Evolutionary conservation across 495 filamentous ascomycete species (phyloP).

Genomic region (Aspergillus asperescens): DNA sequence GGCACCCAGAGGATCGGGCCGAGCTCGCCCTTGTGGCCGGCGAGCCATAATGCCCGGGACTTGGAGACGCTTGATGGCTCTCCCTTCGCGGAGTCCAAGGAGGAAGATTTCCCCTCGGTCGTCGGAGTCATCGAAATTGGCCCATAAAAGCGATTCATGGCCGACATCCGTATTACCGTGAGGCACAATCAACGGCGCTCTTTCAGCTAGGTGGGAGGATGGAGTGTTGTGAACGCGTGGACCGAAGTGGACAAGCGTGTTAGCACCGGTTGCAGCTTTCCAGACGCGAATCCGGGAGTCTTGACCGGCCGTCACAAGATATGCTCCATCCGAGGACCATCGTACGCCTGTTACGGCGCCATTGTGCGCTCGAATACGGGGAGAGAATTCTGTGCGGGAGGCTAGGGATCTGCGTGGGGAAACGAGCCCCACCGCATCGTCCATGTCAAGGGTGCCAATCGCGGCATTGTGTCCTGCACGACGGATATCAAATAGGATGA

Average conservation of each 20-base stretch:
- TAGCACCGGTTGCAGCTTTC: slow-evolving; percentile 71
- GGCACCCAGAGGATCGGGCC: slow-evolving; percentile 36
- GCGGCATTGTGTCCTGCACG: slow-evolving; percentile 48
- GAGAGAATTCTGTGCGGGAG: slow-evolving; percentile 43
- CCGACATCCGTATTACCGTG: slow-evolving; percentile 42
- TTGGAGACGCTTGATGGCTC: slow-evolving; percentile 62
- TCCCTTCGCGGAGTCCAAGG: slow-evolving; percentile 69
- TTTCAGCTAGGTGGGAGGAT: slow-evolving; percentile 52
- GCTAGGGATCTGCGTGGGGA: slow-evolving; percentile 20
- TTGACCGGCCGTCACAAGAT: slow-evolving; percentile 72
- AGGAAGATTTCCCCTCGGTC: slow-evolving; percentile 58
- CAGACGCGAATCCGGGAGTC: slow-evolving; percentile 80
- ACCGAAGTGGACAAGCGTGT: slow-evolving; percentile 79
- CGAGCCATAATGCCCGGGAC: slow-evolving; percentile 52
- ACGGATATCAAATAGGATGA: slow-evolving; percentile 10
- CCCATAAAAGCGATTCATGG: slow-evolving; percentile 64
- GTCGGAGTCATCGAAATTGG: slow-evolving; percentile 62
- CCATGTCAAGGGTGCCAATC: slow-evolving; percentile 72
- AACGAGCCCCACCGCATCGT: slow-evolving; percentile 63
- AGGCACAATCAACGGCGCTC: slow-evolving; percentile 58
- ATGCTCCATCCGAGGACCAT: slow-evolving; percentile 72
- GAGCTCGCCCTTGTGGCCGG: slow-evolving; percentile 25
- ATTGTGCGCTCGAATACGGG: slow-evolving; percentile 57
- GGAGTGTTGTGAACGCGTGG: slow-evolving; percentile 63
- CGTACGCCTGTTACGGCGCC: slow-evolving; percentile 76